Conservation (phyloP, 345 rosid species). For the Arabidopsis suecica region DNA sequence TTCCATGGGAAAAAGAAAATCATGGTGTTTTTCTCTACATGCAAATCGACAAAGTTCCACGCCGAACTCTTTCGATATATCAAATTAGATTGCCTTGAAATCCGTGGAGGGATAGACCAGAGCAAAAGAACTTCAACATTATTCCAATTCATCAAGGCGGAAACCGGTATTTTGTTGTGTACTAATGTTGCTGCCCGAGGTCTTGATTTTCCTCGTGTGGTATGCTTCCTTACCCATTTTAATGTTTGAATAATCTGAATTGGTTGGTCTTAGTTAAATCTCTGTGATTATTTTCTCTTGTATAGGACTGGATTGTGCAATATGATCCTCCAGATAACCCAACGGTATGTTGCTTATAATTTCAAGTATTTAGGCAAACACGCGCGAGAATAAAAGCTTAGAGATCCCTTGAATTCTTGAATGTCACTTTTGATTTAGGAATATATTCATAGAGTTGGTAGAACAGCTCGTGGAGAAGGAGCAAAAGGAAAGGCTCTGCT, state of each 20-base stretch:
- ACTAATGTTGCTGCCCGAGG: constrained; percentile 99
- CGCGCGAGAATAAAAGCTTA: neutral
- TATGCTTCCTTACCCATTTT: constrained; percentile 42
- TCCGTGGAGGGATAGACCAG: constrained; percentile 92
- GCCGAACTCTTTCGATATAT: constrained; percentile 82
- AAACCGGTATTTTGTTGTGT: constrained; percentile 87
- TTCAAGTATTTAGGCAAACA: neutral
- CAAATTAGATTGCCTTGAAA: constrained; percentile 80
- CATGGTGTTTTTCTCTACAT: constrained; percentile 98
- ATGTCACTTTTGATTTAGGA: constrained; percentile 57
- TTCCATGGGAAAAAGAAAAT: constrained; percentile 77
- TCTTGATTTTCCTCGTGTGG: constrained; percentile 98
- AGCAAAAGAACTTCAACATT: constrained; percentile 91
- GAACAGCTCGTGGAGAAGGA: constrained; percentile 99
- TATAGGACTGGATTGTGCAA: constrained; percentile 97
- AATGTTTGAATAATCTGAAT: neutral
- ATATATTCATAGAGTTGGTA: constrained; percentile 97
- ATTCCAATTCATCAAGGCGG: constrained; percentile 87
- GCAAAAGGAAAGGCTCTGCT: constrained; percentile 91
- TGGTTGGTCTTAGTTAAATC: neutral
- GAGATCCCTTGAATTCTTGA: neutral
- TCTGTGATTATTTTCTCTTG: constrained; percentile 23
- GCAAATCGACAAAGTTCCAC: constrained; percentile 89
- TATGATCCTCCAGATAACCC: constrained; percentile 99
- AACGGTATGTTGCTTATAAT: constrained; percentile 52